phyloP scores from a whole-genome alignment of 345 rosid species.

The Linum trigynum region DNA sequence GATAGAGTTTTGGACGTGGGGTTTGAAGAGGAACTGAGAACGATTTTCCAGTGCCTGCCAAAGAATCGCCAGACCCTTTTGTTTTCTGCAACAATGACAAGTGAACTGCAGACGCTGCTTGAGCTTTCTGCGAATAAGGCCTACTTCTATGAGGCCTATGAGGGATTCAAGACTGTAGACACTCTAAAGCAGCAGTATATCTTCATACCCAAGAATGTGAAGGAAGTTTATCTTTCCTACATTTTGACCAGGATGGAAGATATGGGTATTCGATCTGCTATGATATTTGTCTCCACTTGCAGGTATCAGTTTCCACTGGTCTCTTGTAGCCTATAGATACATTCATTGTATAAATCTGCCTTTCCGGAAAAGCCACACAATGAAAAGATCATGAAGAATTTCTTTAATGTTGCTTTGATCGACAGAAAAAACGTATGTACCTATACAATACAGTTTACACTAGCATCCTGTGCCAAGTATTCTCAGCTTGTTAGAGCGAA shows the following conservation, averaged over 20 bases:
- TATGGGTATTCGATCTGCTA: slow-evolving; percentile 75
- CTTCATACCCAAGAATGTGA: slow-evolving; percentile 59
- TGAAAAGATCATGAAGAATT: too few relatives aligned
- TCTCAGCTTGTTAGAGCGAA: too few relatives aligned
- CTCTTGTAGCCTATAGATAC: background rate
- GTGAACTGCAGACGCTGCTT: slow-evolving; percentile 55
- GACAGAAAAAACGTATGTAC: too few relatives aligned
- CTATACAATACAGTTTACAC: too few relatives aligned
- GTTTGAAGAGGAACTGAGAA: slow-evolving; percentile 74
- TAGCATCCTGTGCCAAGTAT: too few relatives aligned
- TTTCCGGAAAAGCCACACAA: too few relatives aligned
- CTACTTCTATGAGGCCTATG: slow-evolving; percentile 79
- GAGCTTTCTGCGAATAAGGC: slow-evolving; percentile 80
- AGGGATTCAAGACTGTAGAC: slow-evolving; percentile 85
- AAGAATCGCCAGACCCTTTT: background rate
- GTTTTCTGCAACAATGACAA: slow-evolving; percentile 45
- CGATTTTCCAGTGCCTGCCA: slow-evolving; percentile 55
- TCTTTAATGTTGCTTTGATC: too few relatives aligned
- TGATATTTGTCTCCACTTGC: slow-evolving; percentile 94
- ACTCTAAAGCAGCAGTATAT: slow-evolving; percentile 76
- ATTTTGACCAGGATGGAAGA: slow-evolving; percentile 76
- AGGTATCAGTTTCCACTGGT: slow-evolving; percentile 32
- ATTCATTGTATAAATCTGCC: background rate
- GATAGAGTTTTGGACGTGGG: slow-evolving; percentile 96
- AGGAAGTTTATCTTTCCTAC: slow-evolving; percentile 60